phyloP scores from a whole-genome alignment of 2,329 filamentous ascomycete genomes.

The Alternaria sp. region DNA sequence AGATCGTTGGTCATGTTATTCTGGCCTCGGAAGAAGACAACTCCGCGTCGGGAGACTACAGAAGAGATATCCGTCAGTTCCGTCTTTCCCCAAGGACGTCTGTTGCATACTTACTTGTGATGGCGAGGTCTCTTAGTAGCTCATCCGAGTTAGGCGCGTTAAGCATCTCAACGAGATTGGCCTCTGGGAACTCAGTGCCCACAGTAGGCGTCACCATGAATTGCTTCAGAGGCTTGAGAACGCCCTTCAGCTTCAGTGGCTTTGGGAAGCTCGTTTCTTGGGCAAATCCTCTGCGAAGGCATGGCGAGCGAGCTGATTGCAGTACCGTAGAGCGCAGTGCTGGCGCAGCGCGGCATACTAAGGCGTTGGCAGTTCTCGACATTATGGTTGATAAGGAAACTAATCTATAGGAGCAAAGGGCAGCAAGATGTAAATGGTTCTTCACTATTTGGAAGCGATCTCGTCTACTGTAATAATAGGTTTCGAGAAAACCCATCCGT shows the following conservation, averaged over 20 bases:
- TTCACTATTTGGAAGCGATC: not conserved
- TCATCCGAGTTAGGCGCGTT: slow-evolving; percentile 14
- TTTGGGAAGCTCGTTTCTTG: slow-evolving; percentile 14
- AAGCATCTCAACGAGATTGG: slow-evolving; percentile 11
- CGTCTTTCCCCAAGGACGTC: not conserved
- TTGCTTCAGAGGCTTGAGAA: slow-evolving; percentile 12
- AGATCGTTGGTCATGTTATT: slow-evolving; percentile 12
- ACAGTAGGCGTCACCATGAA: slow-evolving; percentile 14
- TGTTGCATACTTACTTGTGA: slow-evolving; percentile 1
- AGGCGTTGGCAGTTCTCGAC: slow-evolving; percentile 8
- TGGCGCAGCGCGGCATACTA: slow-evolving; percentile 3
- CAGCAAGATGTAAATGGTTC: not conserved
- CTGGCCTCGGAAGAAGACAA: slow-evolving; percentile 11
- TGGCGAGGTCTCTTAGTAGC: slow-evolving; percentile 11
- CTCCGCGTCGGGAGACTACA: slow-evolving; percentile 9
- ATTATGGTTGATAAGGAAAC: slow-evolving; percentile 3
- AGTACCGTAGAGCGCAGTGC: not conserved
- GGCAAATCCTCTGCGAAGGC: slow-evolving; percentile 12
- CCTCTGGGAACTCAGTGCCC: slow-evolving; percentile 15
- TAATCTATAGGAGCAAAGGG: not conserved
- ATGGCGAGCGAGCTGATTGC: slow-evolving; percentile 5
- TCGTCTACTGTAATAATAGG: slow-evolving; percentile 7
- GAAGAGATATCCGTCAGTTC: not conserved
- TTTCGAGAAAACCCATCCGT: not conserved
- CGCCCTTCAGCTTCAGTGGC: slow-evolving; percentile 11